Percentiles rank a stretch among this genome's conserved stretches.
These are phyloP conservation scores for Termitomyces sp. DNA, from an alignment of 768 basidiomycete species.

Conservation along the genomic window DNA sequence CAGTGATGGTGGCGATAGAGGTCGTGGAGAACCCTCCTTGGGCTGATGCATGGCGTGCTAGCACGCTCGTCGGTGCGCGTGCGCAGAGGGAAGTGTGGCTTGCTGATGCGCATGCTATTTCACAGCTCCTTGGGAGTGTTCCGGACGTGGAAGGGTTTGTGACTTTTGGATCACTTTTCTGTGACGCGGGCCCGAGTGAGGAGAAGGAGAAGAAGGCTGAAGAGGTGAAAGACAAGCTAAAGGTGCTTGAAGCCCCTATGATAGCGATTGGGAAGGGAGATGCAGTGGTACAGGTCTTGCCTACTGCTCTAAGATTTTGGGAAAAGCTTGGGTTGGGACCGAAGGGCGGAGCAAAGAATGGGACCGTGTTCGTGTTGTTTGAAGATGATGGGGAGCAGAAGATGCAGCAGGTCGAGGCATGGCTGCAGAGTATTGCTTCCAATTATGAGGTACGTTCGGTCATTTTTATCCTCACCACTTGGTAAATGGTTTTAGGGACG, in stretches of 20 bases:
- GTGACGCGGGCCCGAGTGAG: neutral
- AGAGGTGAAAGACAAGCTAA: neutral
- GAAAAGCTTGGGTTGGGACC: conserved; percentile 77
- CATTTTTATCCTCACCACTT: neutral
- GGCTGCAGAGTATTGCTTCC: conserved; percentile 49
- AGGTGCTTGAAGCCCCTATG: conserved; percentile 36
- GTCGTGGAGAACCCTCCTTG: conserved; percentile 70
- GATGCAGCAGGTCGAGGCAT: conserved; percentile 42
- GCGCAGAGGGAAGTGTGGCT: conserved; percentile 37
- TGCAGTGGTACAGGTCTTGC: conserved; percentile 60
- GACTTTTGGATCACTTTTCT: conserved; percentile 34
- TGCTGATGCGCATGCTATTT: conserved; percentile 44
- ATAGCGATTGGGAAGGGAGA: conserved; percentile 65
- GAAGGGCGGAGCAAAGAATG: conserved; percentile 63
- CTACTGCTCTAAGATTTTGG: conserved; percentile 78
- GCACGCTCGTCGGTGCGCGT: conserved; percentile 11
- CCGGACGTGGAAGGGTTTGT: conserved; percentile 33
- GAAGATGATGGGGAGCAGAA: conserved; percentile 53
- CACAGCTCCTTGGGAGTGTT: conserved; percentile 34
- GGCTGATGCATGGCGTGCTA: conserved; percentile 59
- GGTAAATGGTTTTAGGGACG: conserved; percentile 37
- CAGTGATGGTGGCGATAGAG: conserved; percentile 56
- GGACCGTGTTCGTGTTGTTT: conserved; percentile 61
- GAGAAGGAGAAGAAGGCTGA: neutral
- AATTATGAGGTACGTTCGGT: conserved; percentile 51